Base-by-base conservation (phyloP, 2,329 filamentous ascomycete species). In the Gnomoniopsis smithogilvyi region DNA sequence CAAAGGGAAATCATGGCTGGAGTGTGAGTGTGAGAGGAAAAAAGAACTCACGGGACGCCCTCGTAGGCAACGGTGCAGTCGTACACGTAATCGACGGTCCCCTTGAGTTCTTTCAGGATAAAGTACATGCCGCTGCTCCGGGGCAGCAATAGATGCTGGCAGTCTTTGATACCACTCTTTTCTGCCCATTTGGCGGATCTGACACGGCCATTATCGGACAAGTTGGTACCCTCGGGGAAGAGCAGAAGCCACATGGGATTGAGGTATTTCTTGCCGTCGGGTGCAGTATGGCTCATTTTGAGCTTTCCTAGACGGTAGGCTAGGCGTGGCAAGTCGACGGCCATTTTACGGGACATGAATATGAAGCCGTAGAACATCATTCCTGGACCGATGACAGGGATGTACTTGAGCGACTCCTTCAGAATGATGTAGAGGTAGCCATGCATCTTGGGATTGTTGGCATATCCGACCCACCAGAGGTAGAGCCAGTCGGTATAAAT, bases 1-100 rank as follows among this genome's bases (percentile, higher is more conserved):
- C 15, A 17, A 26, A 43, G 4, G 41, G 30, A 15, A 11, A 41
- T 49, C 17, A 14, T 8, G 58, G 41, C 46, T 17, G 45, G 24
- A 38, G 22, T 34, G 30, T 38, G 21, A n/a, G 19, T 6, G 17
- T 19, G 12, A 6, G 10, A 12, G 30, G 10, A 10, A 6, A 21
- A 15, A 1, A 19, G 34, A 12, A 22, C 91, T 80, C 83, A 94
- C 88, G 91, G 90, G 47, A 96, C 85, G 15, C 95, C 94, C 74
- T 97, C 94, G 69, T 99, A 99, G 4, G 92, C 93, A 58, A 99
- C 88, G 0, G 95, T 98, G 73, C 93, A 97, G 74, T 96, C 92
- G 67, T 96, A 96, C 1, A 96, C 78, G 75, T 91, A 96, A 12
- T 95, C 89, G 0, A 93, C 85, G 0, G 87, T 88, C 10, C 82